Evolutionary conservation across 176 grass and related monocot species (phyloP), one percentile per base, ranked within the genome.

Genomic region (Poa pratensis): DNA sequence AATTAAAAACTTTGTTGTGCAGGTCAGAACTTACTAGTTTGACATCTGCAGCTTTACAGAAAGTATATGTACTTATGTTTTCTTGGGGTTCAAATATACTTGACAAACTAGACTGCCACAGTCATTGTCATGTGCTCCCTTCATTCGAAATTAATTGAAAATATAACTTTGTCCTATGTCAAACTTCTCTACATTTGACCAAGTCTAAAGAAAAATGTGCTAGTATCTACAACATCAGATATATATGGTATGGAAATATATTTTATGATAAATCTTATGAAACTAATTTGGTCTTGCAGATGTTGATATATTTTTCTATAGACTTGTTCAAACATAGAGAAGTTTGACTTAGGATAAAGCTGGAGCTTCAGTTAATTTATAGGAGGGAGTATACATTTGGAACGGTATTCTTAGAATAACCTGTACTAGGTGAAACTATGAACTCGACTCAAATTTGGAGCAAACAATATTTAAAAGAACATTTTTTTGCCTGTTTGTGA

Each of bases 1-100:
- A 73, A 58, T 22, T 43, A 17, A n/a, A 66, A 43, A 81, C 9
- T 58, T 82, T 76, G 23, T 57, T 76, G 34, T 82, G 37, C 20
- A 15, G 35, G 60, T 61, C 61, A 71, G 13, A 72, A 9, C 23
- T 37, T 62, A 46, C 1, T 60, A 86, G 43, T 80, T 72, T 86
- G 52, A 35, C 59, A 84, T 54, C 13, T 46, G 37, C 9, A 64
- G 68, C n/a, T 63, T 73, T 46, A 74, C 34, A 43, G 32, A 19
- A 54, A 45, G 20, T 67, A 28, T 20, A 48, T 28, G 13, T 12
- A 39, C 37, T 39, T 53, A n/a, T 22, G 51, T 40, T 81, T 69
- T 11, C 11, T 74, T 50, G 13, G 42, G 45, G 8, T 2, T 57
- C 54, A 57, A 57, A 39, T 43, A 43, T 43, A 43, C 40, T 43